These are phyloP conservation scores for Neurospora sublineolata DNA, from an alignment of 495 filamentous ascomycete species.

Conservation along the genomic window DNA sequence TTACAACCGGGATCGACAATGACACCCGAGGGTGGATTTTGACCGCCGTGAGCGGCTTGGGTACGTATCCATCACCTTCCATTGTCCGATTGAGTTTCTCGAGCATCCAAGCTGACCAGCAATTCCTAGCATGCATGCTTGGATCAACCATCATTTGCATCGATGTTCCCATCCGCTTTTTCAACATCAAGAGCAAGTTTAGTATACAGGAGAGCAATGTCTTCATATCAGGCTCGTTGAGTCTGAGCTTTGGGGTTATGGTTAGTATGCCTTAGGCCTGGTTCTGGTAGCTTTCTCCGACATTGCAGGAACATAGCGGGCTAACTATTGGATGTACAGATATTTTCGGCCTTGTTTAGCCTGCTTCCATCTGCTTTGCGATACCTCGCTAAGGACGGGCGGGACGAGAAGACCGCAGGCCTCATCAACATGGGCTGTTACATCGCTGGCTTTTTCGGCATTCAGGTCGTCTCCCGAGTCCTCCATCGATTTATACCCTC, in stretches of 20 bases:
- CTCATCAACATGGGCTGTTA: slow-evolving; percentile 70
- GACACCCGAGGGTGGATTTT: slow-evolving; percentile 92
- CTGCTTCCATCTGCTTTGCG: slow-evolving; percentile 80
- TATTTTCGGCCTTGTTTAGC: slow-evolving; percentile 87
- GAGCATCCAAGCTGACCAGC: not conserved
- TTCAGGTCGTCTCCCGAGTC: slow-evolving; percentile 66
- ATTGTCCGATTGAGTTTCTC: not conserved
- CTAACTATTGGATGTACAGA: slow-evolving; percentile 34
- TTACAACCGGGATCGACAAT: slow-evolving; percentile 45
- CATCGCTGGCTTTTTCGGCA: slow-evolving; percentile 68
- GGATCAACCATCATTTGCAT: slow-evolving; percentile 80
- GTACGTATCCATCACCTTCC: slow-evolving; percentile 20
- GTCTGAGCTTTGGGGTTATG: slow-evolving; percentile 96
- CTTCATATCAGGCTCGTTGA: slow-evolving; percentile 80
- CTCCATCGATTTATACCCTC: slow-evolving; percentile 79
- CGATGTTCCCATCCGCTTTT: slow-evolving; percentile 58
- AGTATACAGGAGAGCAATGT: slow-evolving; percentile 78
- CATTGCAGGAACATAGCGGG: slow-evolving; percentile 6
- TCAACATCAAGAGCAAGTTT: slow-evolving; percentile 65
- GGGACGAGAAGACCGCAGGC: slow-evolving; percentile 53
- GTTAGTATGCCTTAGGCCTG: slow-evolving; percentile 35
- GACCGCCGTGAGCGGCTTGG: slow-evolving; percentile 72
- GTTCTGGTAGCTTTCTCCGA: not conserved
- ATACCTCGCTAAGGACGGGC: slow-evolving; percentile 58
- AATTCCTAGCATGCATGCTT: slow-evolving; percentile 57